phyloP scores from a whole-genome alignment of 441 rosid species.

The Raphanus hybrid region DNA sequence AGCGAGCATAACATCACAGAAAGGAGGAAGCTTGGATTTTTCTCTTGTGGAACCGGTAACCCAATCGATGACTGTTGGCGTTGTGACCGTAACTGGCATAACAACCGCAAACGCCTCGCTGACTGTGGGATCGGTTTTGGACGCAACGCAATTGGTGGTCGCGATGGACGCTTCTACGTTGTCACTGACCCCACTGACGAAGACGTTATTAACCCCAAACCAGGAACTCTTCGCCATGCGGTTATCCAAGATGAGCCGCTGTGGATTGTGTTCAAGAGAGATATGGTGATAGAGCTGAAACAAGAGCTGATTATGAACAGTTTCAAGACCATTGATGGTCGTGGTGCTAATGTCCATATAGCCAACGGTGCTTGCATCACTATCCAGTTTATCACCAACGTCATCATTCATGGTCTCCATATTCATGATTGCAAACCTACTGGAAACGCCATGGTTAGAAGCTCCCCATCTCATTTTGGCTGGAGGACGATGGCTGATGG shows the following conservation, averaged over 20 bases:
- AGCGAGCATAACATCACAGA: slow-evolving; percentile 68
- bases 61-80: slow-evolving; percentile 97
- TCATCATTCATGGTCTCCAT: slow-evolving; percentile 88
- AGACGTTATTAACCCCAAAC: slow-evolving; percentile 87
- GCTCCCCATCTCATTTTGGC: slow-evolving; percentile 79
- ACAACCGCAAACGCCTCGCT: slow-evolving; percentile 87
- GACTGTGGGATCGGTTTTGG: slow-evolving; percentile 97
- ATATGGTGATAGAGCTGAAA: slow-evolving; percentile 87
- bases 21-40: slow-evolving; percentile 79
- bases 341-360: slow-evolving; percentile 85
- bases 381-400: slow-evolving; percentile 79
- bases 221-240: slow-evolving; percentile 91
- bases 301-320: slow-evolving; percentile 90
- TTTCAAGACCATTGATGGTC: slow-evolving; percentile 94
- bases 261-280: slow-evolving; percentile 94
- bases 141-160: slow-evolving; percentile 88
- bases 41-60: slow-evolving; percentile 91
- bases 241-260: slow-evolving; percentile 85
- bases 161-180: slow-evolving; percentile 85
- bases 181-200: slow-evolving; percentile 81
- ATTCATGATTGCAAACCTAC: slow-evolving; percentile 90
- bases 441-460: slow-evolving; percentile 92
- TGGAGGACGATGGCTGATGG: slow-evolving; percentile 99
- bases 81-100: slow-evolving; percentile 82
- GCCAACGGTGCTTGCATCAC: slow-evolving; percentile 93